Base-by-base conservation (phyloP, 495 filamentous ascomycete species). In the Bathelium albidoporum region DNA sequence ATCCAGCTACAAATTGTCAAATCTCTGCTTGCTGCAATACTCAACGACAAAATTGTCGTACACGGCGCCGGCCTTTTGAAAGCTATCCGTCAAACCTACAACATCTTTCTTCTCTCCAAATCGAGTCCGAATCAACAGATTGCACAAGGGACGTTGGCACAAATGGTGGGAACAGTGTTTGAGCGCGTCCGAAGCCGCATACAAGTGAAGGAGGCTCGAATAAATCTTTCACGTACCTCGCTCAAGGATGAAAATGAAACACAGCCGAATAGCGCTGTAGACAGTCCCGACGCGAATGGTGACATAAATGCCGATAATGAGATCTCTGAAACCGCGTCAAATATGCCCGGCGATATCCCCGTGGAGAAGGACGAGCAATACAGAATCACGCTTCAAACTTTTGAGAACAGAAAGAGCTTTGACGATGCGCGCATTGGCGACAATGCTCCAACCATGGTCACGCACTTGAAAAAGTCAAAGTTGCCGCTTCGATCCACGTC, bases 161-260 rank as follows among this genome's bases (percentile, higher is more conserved):
- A 99, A 74, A 99, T 99, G 95, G 89, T 97, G 5, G 90, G 91
- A 60, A 97, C 94, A 18, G 94, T 99, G 1, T 97, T 97, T 67
- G 95, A 99, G 73, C 78, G 95, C 58, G 92, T 97, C 55, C 93
- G 91, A 70, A 83, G 82, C n/a, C 80, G 95, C 36, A 75, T 97
- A 61, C 84, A 90, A 62, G 85, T 90, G 78, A 97, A 95, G 73
- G 92, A 96, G 70, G 80, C 89, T 12, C 74, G 82, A 22, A 55
- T 80, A 41, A 85, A 78, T 65, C 69, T 83, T 14, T 78, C 75
- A 28, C 83, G 80, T 18, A 65, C 64, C 4, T 72, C 71, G 44
- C 62, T 74, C 16, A 68, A 43, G 24, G 70, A 69, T 39, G 69
- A 67, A 12, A 72, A 29, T 31, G 39, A 32, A 16, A 44, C 44